Percentiles rank a stretch among this genome's conserved stretches.
Evolutionary conservation across 768 basidiomycete genomes (phyloP).

Genomic region (Kondoa subrosea): DNA sequence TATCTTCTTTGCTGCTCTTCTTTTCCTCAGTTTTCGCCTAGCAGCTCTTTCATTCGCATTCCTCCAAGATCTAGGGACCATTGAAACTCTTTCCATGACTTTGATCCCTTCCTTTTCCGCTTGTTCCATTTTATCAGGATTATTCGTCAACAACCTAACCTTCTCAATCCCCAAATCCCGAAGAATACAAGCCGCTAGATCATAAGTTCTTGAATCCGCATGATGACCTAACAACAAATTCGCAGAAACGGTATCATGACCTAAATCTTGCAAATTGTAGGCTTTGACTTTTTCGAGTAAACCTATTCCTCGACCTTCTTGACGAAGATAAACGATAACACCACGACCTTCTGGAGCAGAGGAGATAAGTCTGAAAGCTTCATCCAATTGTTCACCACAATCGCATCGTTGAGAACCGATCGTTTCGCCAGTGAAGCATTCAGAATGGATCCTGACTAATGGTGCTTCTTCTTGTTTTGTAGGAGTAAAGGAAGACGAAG

Average conservation of each 20-base stretch:
- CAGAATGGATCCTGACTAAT: slow-evolving; percentile 86
- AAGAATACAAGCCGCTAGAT: slow-evolving; percentile 74
- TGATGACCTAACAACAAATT: slow-evolving; percentile 87
- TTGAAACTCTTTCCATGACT: slow-evolving; percentile 69
- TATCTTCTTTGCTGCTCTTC: slow-evolving; percentile 10
- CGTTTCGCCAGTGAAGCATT: slow-evolving; percentile 97
- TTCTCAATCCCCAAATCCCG: slow-evolving; percentile 61
- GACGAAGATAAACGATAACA: slow-evolving; percentile 82
- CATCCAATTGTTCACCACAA: slow-evolving; percentile 95
- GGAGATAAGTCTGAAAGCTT: slow-evolving; percentile 79
- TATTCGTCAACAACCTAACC: slow-evolving; percentile 79
- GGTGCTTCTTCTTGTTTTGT: slow-evolving; percentile 32
- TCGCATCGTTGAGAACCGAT: slow-evolving; percentile 97
- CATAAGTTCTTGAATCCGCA: slow-evolving; percentile 86
- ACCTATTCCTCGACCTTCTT: slow-evolving; percentile 95
- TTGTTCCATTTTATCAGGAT: slow-evolving; percentile 88
- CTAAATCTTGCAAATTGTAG: slow-evolving; percentile 93
- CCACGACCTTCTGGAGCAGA: slow-evolving; percentile 57
- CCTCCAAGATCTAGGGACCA: slow-evolving; percentile 85
- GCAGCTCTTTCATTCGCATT: slow-evolving; percentile 9
- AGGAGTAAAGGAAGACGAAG: not conserved
- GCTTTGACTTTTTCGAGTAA: slow-evolving; percentile 87
- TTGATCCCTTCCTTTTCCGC: slow-evolving; percentile 64
- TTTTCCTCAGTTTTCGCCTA: not conserved
- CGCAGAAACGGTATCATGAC: slow-evolving; percentile 95